Evolutionary conservation across 208 protist genomes (phyloP).

Genomic region (Acanthamoeba lenticulata): DNA sequence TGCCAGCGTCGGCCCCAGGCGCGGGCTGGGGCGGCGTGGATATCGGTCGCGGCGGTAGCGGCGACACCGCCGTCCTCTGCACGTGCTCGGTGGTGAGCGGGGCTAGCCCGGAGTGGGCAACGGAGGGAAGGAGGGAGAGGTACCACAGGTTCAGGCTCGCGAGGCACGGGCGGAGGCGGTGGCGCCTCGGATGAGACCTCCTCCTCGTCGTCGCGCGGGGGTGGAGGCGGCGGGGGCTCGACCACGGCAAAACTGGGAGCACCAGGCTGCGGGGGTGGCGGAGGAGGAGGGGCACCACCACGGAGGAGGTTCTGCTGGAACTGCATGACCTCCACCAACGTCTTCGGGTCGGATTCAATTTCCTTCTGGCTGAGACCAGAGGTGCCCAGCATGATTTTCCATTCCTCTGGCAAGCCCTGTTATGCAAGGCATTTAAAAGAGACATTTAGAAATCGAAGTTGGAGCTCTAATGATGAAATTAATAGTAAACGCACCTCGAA

Average conservation of each 20-base stretch:
- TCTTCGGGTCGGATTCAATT: background rate
- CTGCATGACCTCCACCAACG: background rate
- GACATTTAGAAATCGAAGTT: background rate
- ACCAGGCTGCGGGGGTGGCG: background rate
- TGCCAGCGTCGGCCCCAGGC: too few relatives aligned
- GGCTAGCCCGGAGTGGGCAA: too few relatives aligned
- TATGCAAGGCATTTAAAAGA: background rate
- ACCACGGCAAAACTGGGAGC: background rate
- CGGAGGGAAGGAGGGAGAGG: background rate
- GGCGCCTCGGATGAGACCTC: background rate
- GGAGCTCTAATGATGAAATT: too few relatives aligned
- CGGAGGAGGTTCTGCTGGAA: conserved; percentile 6
- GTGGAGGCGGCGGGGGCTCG: too few relatives aligned
- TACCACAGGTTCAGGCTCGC: background rate
- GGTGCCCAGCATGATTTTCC: conserved; percentile 39
- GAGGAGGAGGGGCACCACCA: background rate
- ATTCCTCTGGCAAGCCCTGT: conserved; percentile 5
- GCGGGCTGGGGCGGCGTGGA: background rate
- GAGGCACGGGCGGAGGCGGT: background rate
- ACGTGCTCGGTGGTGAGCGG: too few relatives aligned
- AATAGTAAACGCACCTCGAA: background rate
- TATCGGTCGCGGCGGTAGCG: background rate
- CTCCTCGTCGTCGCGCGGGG: background rate
- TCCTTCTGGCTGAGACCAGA: conserved; percentile 17
- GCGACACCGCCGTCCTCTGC: background rate